Conservation (phyloP, 202 grass and related monocot genomes). For the Setaria italica region DNA sequence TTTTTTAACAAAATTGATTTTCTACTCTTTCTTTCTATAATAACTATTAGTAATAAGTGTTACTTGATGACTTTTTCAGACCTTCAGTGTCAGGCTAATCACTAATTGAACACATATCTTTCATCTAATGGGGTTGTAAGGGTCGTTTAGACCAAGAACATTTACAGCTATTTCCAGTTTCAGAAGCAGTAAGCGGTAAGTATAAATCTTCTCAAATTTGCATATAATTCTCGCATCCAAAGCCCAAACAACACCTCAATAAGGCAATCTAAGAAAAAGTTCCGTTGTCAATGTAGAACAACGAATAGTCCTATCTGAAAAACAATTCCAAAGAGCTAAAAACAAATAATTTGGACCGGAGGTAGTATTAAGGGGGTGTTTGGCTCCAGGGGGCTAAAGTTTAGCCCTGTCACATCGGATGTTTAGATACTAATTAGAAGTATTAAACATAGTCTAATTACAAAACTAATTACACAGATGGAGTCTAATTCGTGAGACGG, state of each 20-base stretch:
- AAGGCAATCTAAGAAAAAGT: not conserved
- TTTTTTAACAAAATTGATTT: no score
- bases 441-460: no score
- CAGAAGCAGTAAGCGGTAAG: not conserved
- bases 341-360: not conserved
- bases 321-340: not conserved
- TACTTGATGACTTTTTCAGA: not conserved
- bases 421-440: no score
- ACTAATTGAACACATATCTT: not conserved
- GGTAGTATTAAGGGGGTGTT: not conserved
- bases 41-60: slow-evolving; percentile 1
- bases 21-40: slow-evolving; percentile 5
- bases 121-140: not conserved
- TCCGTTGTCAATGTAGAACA: not conserved
- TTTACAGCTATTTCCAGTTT: not conserved
- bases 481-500: no score
- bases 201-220: not conserved
- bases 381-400: no score
- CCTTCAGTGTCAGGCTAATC: not conserved
- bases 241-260: not conserved
- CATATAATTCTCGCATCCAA: not conserved
- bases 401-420: no score
- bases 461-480: no score
- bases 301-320: not conserved
- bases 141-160: not conserved